Base-by-base conservation (phyloP, 192 early-diverging fungal genomes). In the Funneliformis geosporum region DNA sequence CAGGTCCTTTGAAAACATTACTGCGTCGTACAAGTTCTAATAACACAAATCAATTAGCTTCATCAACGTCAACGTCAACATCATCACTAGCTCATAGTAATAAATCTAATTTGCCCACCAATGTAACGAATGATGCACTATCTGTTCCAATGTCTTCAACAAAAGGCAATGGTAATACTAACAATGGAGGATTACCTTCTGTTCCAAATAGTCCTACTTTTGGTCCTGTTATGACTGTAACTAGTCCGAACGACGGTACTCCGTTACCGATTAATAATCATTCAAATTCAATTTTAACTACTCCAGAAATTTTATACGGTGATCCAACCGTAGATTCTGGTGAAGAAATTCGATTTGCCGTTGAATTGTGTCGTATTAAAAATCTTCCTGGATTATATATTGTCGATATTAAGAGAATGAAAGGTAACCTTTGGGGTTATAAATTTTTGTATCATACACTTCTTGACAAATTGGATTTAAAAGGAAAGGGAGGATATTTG, bases 341-440 rank as follows among this genome's bases (percentile, higher is more conserved):
- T 27, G 95, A 93, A 33, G 96, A 97, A 85, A 90, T 99, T 27
- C 91, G 92, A 44, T 92, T 97, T 84, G 89, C 91, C 18, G 91
- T 99, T 28, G 95, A 97, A 88, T 81, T 99, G 44, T 95, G 96
- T 83, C 90, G 89, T 80, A 93, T 99, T 83, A 95, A 95, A 87
- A 97, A 97, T 79, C 81, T 99, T 55, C 90, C 88, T 80, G 90
- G 90, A 44, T 81, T 94, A 39, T 93, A 91, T 71, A 93, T 92
- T 66, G 93, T 94, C 44, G 91, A 92, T 76, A 85, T 94, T 60
- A 88, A 89, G 21, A 88, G 93, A 8, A 86, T 92, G 80, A 88
- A 89, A 68, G 93, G 93, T 47, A 93, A 93, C 78, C 84, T 89
- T 39, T 94, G 92, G 93, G 86, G 90, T 0, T 94, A 93, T 86